These are phyloP conservation scores for Chimonanthus salicifolius DNA, from an alignment of 164 flowering plant genomes.

Conservation along the genomic window DNA sequence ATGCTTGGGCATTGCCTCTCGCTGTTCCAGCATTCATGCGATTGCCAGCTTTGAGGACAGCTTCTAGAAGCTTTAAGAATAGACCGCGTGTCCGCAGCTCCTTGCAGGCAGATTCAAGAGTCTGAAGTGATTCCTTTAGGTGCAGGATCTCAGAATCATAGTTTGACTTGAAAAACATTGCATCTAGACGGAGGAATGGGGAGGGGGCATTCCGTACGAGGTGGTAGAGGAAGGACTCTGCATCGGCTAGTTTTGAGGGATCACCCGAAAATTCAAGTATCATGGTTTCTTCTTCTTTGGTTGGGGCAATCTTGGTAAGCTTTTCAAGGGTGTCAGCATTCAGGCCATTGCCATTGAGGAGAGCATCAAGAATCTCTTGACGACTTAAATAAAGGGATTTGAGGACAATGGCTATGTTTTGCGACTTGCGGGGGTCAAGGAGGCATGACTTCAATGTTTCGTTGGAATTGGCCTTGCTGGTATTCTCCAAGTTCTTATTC, in stretches of 20 bases:
- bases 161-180: constrained; percentile 49
- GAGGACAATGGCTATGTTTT: constrained; percentile 51
- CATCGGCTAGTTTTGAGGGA: constrained; percentile 49
- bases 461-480: constrained; percentile 13
- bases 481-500: constrained; percentile 10
- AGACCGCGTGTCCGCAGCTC: constrained; percentile 64
- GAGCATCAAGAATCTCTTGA: constrained; percentile 42
- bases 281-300: constrained; percentile 38
- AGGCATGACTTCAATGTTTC: constrained; percentile 41
- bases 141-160: constrained; percentile 45
- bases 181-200: constrained; percentile 46
- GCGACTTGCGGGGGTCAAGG: constrained; percentile 72
- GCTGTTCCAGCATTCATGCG: constrained; percentile 79
- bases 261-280: constrained; percentile 44
- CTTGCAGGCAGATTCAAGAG: constrained; percentile 58
- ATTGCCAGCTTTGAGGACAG: constrained; percentile 82
- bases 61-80: constrained; percentile 73
- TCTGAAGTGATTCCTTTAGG: constrained; percentile 42
- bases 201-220: constrained; percentile 46
- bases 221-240: constrained; percentile 54
- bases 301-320: constrained; percentile 49
- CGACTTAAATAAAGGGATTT: constrained; percentile 46
- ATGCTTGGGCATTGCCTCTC: constrained; percentile 78
- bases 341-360: constrained; percentile 45
- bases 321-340: constrained; percentile 47